Evolutionary conservation across 1,284 basidiomycete genomes (phyloP).

Genomic region (Melampsora americana): DNA sequence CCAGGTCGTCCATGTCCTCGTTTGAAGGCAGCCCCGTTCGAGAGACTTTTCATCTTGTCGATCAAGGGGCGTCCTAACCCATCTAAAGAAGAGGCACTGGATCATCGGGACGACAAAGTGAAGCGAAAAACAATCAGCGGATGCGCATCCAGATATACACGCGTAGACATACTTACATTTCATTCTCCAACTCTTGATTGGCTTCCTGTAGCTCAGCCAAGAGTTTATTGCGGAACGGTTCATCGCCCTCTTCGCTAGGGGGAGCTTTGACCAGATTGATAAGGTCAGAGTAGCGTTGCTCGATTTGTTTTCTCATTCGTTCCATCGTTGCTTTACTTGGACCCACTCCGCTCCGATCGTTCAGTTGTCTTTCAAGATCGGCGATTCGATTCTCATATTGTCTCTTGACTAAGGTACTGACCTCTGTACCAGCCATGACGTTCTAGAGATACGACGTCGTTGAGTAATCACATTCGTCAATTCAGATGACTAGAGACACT

Average conservation of each 20-base stretch:
- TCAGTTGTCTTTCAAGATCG: constrained; percentile 51
- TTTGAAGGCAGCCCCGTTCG: constrained; percentile 42
- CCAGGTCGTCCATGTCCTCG: constrained; percentile 53
- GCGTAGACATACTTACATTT: constrained; percentile 56
- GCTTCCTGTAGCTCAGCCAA: constrained; percentile 67
- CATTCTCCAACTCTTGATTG: constrained; percentile 65
- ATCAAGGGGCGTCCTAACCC: constrained; percentile 35
- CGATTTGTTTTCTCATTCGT: constrained; percentile 64
- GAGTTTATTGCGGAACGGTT: constrained; percentile 57
- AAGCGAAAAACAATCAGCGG: constrained; percentile 55
- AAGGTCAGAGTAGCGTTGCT: constrained; percentile 68
- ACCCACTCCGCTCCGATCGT: constrained; percentile 44
- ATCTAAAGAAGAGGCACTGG: constrained; percentile 53
- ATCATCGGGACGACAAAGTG: constrained; percentile 52
- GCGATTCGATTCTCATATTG: constrained; percentile 51
- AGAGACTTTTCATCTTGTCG: constrained; percentile 29
- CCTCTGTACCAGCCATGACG: constrained; percentile 4
- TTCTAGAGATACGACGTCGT: constrained; percentile 59
- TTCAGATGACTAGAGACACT: constrained; percentile 64
- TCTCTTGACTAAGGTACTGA: constrained; percentile 62
- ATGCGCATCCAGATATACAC: constrained; percentile 50
- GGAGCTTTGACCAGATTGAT: constrained; percentile 62
- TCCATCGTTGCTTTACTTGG: constrained; percentile 56
- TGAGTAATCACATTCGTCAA: constrained; percentile 60
- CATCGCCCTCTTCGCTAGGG: constrained; percentile 59